These are phyloP conservation scores for Rubroboletus pulcherrimus DNA, from an alignment of 768 basidiomycete species.

Conservation along the genomic window DNA sequence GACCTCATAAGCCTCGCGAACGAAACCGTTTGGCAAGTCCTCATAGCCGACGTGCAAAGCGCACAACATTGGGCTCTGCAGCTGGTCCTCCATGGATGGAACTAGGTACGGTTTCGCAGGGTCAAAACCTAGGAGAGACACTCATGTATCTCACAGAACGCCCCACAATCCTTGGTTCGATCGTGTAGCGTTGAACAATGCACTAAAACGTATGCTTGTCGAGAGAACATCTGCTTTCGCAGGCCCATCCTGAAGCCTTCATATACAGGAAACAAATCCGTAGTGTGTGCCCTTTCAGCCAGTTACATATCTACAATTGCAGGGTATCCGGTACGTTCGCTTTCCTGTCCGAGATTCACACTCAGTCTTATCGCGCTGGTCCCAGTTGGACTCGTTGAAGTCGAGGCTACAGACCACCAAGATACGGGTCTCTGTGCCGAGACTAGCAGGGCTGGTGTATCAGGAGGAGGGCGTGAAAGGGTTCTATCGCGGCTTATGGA, in stretches of 20 bases:
- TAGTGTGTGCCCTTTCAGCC: slow-evolving; percentile 86
- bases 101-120: slow-evolving; percentile 43
- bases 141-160: slow-evolving; percentile 35
- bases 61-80: slow-evolving; percentile 71
- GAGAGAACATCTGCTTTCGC: not conserved
- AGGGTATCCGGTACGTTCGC: slow-evolving; percentile 68
- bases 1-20: slow-evolving; percentile 6
- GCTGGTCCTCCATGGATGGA: slow-evolving; percentile 79
- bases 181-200: slow-evolving; percentile 56
- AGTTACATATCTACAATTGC: slow-evolving; percentile 91
- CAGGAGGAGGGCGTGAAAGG: slow-evolving; percentile 84
- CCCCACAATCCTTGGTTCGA: slow-evolving; percentile 62
- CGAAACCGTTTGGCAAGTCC: slow-evolving; percentile 16
- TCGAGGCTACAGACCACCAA: slow-evolving; percentile 86
- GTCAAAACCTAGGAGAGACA: slow-evolving; percentile 7
- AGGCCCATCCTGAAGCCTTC: slow-evolving; percentile 4
- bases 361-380: not conserved
- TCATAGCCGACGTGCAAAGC: slow-evolving; percentile 46
- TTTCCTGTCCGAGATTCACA: not conserved
- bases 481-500: slow-evolving; percentile 88
- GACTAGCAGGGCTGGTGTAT: slow-evolving; percentile 68
- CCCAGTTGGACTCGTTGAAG: slow-evolving; percentile 89
- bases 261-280: slow-evolving; percentile 71
- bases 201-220: slow-evolving; percentile 55
- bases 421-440: slow-evolving; percentile 67